Percentiles rank a stretch among this genome's conserved stretches.
Conservation (phyloP, 306 rosid genomes). For the Lathyrus aphaca region DNA sequence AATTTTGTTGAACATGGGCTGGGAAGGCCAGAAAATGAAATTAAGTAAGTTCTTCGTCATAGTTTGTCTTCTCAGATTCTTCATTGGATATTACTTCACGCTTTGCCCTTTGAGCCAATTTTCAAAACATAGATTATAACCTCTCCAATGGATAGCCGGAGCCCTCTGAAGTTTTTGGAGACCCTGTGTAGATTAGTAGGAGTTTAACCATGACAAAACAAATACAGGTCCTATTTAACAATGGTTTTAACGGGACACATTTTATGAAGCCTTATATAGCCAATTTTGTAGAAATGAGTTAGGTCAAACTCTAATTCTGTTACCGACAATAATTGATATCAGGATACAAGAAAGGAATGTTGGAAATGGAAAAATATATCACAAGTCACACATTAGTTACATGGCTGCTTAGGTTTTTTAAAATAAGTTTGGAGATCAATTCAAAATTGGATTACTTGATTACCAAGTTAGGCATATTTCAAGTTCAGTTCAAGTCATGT, state of each 20-base stretch:
- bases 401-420: slow-evolving; percentile 16
- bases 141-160: not conserved
- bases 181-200: no score
- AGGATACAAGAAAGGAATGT: no score
- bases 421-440: slow-evolving; percentile 11
- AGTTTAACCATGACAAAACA: no score
- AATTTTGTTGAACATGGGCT: slow-evolving; percentile 50
- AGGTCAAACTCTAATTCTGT: no score
- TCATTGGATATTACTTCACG: slow-evolving; percentile 15
- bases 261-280: no score
- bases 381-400: slow-evolving; percentile 8
- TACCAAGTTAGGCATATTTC: slow-evolving; percentile 6
- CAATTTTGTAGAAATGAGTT: no score
- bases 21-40: slow-evolving; percentile 55
- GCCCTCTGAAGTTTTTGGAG: no score
- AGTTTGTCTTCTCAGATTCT: slow-evolving; percentile 24
- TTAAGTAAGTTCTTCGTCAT: slow-evolving; percentile 53
- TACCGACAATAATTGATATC: no score
- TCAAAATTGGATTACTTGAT: slow-evolving; percentile 16
- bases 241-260: no score
- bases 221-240: no score
- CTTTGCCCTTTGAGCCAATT: slow-evolving; percentile 21
- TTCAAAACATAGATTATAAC: slow-evolving; percentile 26
- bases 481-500: not conserved
- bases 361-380: no score